Base-by-base conservation (phyloP, 169 alveolate species). In the Cystoisospora suis region DNA sequence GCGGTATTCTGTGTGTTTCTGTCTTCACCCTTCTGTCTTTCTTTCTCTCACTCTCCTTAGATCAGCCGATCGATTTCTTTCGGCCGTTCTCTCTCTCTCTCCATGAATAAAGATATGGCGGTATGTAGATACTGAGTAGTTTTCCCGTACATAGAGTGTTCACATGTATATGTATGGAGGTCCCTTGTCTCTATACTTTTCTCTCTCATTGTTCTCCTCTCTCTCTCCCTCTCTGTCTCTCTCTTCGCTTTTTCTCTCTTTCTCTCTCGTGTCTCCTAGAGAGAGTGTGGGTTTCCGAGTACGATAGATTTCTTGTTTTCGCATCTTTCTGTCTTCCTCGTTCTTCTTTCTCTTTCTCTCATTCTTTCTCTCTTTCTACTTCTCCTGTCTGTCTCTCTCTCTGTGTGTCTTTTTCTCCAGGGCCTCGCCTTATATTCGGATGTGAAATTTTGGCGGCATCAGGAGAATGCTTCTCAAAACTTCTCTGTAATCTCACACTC, bases 401-500 rank as follows among this genome's bases (percentile, higher is more conserved):
- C 23, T 53, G 75, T 7, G 75, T 61, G 75, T 61, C 42, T 9
- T 6, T 9, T 20, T 29, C 20, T 36, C 12, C 53, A 72, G 83
- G 56, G 23, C 47, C 23, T 72, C 32, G 83, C 83, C 27, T 38
- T 72, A 29, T 72, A 72, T 53, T 72, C 83, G 83, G 83, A 72
- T 53, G 83, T 72, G 27, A 72, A 34, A 36, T 72, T 72, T 38
- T 72, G 83, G 83, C 1, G 83, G 34, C 38, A 34, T 1, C 83
- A 72, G 32, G 53, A 72, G 45, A 72, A 72, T 17, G 58, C 42
- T 17, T 46, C 83, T 46, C 83, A 72, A 56, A 34, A 72, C 56
- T 72, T 72, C 23, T 72, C 83, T 6, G 83, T 72, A 72, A 38
- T 29, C 5, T 1, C 29, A 69, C 9, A 3, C 4, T 1, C 80